phyloP scores from a whole-genome alignment of 768 basidiomycete species.

The Candolleomyces aberdarensis region DNA sequence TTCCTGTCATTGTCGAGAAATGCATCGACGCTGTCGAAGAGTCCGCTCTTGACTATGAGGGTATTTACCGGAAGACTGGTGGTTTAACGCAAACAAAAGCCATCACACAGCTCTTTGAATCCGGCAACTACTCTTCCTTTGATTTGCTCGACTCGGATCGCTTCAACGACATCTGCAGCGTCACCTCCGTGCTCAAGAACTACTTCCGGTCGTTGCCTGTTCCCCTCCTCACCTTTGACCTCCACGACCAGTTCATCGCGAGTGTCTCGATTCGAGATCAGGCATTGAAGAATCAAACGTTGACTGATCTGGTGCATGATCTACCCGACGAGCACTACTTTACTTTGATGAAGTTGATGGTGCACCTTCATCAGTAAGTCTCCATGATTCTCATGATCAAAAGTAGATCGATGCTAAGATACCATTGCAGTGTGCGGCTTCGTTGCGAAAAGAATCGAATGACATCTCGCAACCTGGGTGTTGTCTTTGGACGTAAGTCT shows the following conservation, averaged over 20 bases:
- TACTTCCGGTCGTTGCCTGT: conserved; percentile 93
- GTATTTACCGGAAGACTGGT: conserved; percentile 97
- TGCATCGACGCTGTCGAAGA: conserved; percentile 93
- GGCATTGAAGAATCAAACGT: conserved; percentile 49
- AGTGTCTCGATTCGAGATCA: conserved; percentile 71
- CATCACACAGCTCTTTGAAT: conserved; percentile 93
- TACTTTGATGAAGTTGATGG: conserved; percentile 77
- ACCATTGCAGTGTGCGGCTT: conserved; percentile 54
- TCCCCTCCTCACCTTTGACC: conserved; percentile 85
- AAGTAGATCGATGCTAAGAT: conserved; percentile 7
- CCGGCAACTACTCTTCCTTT: conserved; percentile 85
- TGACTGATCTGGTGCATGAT: conserved; percentile 68
- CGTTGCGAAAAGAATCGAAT: conserved; percentile 79
- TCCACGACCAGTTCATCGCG: conserved; percentile 87
- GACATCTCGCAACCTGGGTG: conserved; percentile 92
- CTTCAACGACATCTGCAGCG: conserved; percentile 96
- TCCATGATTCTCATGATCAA: neutral
- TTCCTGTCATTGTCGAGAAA: conserved; percentile 92
- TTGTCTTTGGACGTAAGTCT: conserved; percentile 95
- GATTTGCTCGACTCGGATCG: conserved; percentile 82
- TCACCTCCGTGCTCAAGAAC: conserved; percentile 95
- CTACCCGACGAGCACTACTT: conserved; percentile 87
- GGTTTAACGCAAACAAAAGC: conserved; percentile 88
- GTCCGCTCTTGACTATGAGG: conserved; percentile 90
- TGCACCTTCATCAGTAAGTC: conserved; percentile 81